Base-by-base conservation (phyloP, 169 alveolate genomes). In the Miamiensis avidus region DNA sequence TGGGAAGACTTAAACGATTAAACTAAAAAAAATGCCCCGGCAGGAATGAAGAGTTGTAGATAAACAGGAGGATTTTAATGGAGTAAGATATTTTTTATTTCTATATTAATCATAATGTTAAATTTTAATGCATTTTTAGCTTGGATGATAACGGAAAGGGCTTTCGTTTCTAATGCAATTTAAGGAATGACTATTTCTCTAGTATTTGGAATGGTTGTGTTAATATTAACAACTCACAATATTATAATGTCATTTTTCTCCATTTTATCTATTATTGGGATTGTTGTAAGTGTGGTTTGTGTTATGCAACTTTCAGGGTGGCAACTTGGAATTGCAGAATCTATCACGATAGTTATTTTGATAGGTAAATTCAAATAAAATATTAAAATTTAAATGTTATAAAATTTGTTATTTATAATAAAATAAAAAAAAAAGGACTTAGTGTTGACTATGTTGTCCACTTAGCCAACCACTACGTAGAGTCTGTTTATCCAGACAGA, bases 381-480 rank as follows among this genome's bases (percentile, higher is more conserved):
- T 49, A 49, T 49, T 49, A 11, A 11, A 11, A 49, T 11, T 49
- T 49, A 11, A 49, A 20, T 49, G 20, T 49, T 49, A 49, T 11
- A 11, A 49, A 11, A 49, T 49, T 49, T 49, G 20, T 49, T n/a
- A n/a, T n/a, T n/a, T n/a, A n/a, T n/a, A n/a, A n/a, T n/a, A n/a
- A n/a, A 49, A 11, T 49, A 11, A 11, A 49, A 11, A 11, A 49
- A 11, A 49, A 11, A 16, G 91, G 91, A 33, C 75, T 87, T 34
- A 74, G 85, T 29, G 91, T 87, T 30, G 91, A 87, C 65, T 87
- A 87, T 74, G 74, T 82, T 29, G 91, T 87, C 25, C 91, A 87
- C 65, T 32, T 87, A 6, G 83, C 78, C 30, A 31, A 29, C 27
- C 82, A 83, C 4, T 87, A 87, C 29, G 74, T 49, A n/a, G 84